Conservation (phyloP, 2,329 filamentous ascomycete genomes). For the Exserohilum rostratum region DNA sequence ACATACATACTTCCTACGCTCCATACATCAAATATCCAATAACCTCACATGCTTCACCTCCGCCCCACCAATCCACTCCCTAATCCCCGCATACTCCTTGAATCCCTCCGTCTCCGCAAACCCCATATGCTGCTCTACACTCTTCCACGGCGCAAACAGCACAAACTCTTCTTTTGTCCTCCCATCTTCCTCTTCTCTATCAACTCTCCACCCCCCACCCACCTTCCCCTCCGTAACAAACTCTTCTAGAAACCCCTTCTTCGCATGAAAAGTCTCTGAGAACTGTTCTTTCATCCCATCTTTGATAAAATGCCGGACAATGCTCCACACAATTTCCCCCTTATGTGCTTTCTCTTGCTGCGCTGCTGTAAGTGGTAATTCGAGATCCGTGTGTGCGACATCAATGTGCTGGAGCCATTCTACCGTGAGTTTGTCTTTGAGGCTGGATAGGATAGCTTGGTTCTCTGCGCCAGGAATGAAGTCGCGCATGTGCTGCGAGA, state of each 20-base stretch:
- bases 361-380: conserved; percentile 23
- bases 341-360: conserved; percentile 1
- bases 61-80: conserved; percentile 20
- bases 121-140: conserved; percentile 41
- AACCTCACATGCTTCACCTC: conserved; percentile 37
- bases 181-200: conserved; percentile 32
- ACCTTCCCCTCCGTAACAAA: conserved; percentile 37
- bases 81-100: conserved; percentile 29
- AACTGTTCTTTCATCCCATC: conserved; percentile 32
- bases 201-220: conserved; percentile 51
- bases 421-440: conserved; percentile 49
- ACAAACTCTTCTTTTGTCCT: conserved; percentile 50
- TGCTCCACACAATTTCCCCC: conserved; percentile 30
- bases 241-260: conserved; percentile 31
- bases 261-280: conserved; percentile 29
- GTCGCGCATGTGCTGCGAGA: conserved; percentile 49
- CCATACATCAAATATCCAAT: no score
- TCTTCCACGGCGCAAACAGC: conserved; percentile 49
- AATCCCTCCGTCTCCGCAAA: conserved; percentile 47
- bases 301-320: conserved; percentile 46
- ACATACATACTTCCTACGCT: no score
- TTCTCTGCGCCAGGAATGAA: conserved; percentile 54
- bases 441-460: conserved; percentile 44
- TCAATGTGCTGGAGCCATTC: conserved; percentile 54
- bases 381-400: conserved; percentile 41